Conservation (phyloP, 2,329 filamentous ascomycete genomes). For the Colletotrichum trifolii region DNA sequence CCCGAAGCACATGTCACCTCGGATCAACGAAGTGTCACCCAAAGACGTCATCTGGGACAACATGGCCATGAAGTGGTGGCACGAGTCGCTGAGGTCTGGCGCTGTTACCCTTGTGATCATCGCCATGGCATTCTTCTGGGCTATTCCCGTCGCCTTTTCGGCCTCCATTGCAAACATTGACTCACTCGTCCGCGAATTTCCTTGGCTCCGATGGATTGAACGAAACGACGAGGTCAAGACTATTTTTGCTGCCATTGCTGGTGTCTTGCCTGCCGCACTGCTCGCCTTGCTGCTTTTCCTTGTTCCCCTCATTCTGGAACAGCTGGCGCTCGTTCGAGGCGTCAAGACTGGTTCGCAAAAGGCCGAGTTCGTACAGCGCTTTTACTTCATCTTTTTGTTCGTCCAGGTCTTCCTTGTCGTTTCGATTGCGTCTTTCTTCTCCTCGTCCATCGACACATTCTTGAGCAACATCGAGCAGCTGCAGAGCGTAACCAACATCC, state of each 20-base stretch:
- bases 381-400: slow-evolving; percentile 95
- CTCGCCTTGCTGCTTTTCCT: slow-evolving; percentile 83
- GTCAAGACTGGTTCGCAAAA: slow-evolving; percentile 84
- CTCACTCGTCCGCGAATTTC: slow-evolving; percentile 71
- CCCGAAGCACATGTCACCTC: slow-evolving; percentile 91
- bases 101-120: slow-evolving; percentile 73
- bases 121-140: slow-evolving; percentile 88
- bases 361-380: slow-evolving; percentile 86
- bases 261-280: slow-evolving; percentile 84
- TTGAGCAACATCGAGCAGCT: slow-evolving; percentile 60
- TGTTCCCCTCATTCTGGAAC: slow-evolving; percentile 81
- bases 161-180: slow-evolving; percentile 83
- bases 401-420: slow-evolving; percentile 95
- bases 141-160: slow-evolving; percentile 89
- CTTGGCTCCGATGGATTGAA: slow-evolving; percentile 78
- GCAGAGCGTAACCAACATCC: slow-evolving; percentile 71
- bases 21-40: slow-evolving; percentile 92
- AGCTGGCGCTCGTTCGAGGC: slow-evolving; percentile 79
- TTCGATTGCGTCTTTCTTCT: slow-evolving; percentile 81
- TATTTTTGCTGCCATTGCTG: slow-evolving; percentile 74
- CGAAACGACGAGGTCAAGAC: slow-evolving; percentile 69
- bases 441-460: slow-evolving; percentile 71
- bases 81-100: slow-evolving; percentile 79
- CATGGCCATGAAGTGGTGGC: slow-evolving; percentile 96
- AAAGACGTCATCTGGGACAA: slow-evolving; percentile 97